phyloP scores from a whole-genome alignment of 345 rosid genomes.

The Hypericum androsaemum region DNA sequence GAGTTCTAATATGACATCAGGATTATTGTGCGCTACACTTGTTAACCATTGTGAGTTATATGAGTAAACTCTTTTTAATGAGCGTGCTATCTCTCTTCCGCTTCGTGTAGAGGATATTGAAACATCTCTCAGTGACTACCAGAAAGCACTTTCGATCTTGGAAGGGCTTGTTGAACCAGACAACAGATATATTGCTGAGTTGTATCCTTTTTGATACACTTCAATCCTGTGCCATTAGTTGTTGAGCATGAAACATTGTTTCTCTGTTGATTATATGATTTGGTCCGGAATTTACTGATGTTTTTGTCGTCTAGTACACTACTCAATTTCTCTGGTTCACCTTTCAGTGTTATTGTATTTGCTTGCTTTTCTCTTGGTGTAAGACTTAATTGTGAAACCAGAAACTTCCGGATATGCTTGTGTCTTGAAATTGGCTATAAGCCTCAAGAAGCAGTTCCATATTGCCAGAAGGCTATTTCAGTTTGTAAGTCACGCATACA shows the following conservation, averaged over 20 bases:
- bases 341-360: not conserved
- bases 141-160: slow-evolving; percentile 57
- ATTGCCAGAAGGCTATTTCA: slow-evolving; percentile 68
- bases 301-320: not conserved
- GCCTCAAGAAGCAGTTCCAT: slow-evolving; percentile 69
- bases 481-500: slow-evolving; percentile 60
- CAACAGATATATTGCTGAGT: slow-evolving; percentile 68
- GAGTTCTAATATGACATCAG: not conserved
- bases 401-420: slow-evolving; percentile 81
- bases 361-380: not conserved
- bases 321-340: not conserved
- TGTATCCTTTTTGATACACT: slow-evolving; percentile 57
- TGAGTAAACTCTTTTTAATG: not conserved
- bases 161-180: slow-evolving; percentile 82
- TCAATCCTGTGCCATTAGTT: not conserved
- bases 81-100: slow-evolving; percentile 7
- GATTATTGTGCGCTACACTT: too few relatives aligned
- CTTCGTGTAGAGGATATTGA: slow-evolving; percentile 71
- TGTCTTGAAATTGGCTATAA: slow-evolving; percentile 77
- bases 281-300: not conserved
- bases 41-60: not conserved
- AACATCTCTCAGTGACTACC: slow-evolving; percentile 79
- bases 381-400: slow-evolving; percentile 42
- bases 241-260: not conserved
- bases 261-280: not conserved